Evolutionary conservation across 2,329 filamentous ascomycete species (phyloP), one percentile per base, ranked within the genome.

Genomic region (Teratosphaeriaceae sp.): DNA sequence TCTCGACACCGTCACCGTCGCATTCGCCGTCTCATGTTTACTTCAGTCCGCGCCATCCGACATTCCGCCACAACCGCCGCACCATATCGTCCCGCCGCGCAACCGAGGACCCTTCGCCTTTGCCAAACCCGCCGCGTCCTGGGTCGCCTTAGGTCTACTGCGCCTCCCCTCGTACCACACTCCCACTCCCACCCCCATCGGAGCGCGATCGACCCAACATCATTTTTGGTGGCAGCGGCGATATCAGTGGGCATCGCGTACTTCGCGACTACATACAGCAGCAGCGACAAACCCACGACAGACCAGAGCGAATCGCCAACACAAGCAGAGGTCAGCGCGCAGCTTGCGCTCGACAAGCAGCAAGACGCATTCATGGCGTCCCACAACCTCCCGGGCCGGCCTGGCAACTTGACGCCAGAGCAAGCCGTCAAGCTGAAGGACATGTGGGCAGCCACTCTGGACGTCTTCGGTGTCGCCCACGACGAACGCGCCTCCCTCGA

Each of bases 381-480:
- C 18, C 60, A 63, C 42, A 59, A 58, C 22, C 75, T 75, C 34
- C 77, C 83, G 27, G 92, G 92, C 41, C 81, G 88, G 48, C 78
- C 88, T 42, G 88, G 87, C 46, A 95, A 86, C 54, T 74, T 98
- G 45, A 96, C 89, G n/a, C 65, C 80, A 2, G 89, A 96, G 49
- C 82, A 98, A 68, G 87, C 95, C 57, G 77, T 78, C 50, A 96
- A 94, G 69, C 72, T 98, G 45, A 85, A 84, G 58, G 84, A 94
- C 64, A 76, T 97, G 53, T 98, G 92, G 92, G 67, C 75, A 12
- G 71, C 81, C 42, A 75, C 88, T 29, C 75, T 94, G 52, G 82
- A 84, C 49, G 73, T 95, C 34, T 88, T 85, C 61, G 85, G 84
- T 21, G 74, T 88, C 18, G 43, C 48, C 29, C 50, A 57, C 21